phyloP scores from a whole-genome alignment of 1,284 basidiomycete genomes.

The Heterobasidion occidentale region DNA sequence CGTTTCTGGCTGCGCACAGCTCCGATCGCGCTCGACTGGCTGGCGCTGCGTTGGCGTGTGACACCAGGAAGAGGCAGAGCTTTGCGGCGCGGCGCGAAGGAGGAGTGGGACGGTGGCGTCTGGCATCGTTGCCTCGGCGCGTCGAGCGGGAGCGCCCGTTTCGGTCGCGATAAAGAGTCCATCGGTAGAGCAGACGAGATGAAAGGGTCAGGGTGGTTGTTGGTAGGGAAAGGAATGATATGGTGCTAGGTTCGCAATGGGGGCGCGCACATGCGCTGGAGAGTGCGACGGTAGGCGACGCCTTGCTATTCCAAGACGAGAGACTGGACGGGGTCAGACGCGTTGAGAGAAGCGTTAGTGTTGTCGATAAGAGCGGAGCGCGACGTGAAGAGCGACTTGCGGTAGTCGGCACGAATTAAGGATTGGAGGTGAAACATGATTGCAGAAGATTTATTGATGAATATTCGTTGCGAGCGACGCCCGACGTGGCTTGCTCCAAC shows the following conservation, averaged over 20 bases:
- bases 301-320: background rate
- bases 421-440: slow-evolving; percentile 1
- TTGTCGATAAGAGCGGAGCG: background rate
- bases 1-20: slow-evolving; percentile 17
- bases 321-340: background rate
- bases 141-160: background rate
- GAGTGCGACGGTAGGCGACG: slow-evolving; percentile 1
- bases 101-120: background rate
- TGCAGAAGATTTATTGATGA: background rate
- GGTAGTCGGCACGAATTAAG: slow-evolving; percentile 1
- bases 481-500: background rate
- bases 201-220: background rate
- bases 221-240: background rate
- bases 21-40: too few species aligned
- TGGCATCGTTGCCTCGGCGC: background rate
- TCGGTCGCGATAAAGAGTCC: background rate
- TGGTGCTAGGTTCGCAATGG: background rate
- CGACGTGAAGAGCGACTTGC: background rate
- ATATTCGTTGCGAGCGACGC: background rate
- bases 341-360: background rate
- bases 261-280: background rate
- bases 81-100: background rate
- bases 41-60: background rate
- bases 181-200: background rate
- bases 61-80: background rate